Conservation (phyloP, 2,329 filamentous ascomycete species). For the Cladosporium sp. region DNA sequence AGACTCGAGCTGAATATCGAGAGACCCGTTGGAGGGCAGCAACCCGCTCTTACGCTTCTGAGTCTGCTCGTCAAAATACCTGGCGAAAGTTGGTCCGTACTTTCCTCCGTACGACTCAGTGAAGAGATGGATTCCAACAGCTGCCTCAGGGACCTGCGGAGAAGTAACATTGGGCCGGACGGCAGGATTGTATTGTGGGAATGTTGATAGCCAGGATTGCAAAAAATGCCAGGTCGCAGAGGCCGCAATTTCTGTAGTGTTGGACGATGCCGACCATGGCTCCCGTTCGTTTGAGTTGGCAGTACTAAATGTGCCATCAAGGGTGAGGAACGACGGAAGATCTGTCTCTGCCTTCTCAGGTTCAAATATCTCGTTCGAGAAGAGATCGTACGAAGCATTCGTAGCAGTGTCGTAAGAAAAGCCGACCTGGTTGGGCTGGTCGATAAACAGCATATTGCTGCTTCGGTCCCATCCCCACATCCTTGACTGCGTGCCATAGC, state of each 20-base stretch:
- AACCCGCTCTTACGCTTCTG: slow-evolving; percentile 54
- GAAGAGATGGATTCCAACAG: slow-evolving; percentile 56
- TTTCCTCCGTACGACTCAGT: slow-evolving; percentile 61
- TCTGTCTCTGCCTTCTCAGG: slow-evolving; percentile 37
- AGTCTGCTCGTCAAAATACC: slow-evolving; percentile 64
- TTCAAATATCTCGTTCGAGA: slow-evolving; percentile 45
- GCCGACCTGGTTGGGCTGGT: slow-evolving; percentile 69
- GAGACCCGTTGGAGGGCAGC: slow-evolving; percentile 52
- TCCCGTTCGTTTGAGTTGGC: slow-evolving; percentile 40
- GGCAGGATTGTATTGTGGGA: slow-evolving; percentile 46
- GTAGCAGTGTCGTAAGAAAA: slow-evolving; percentile 67
- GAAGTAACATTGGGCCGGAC: slow-evolving; percentile 57
- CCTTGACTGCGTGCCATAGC: slow-evolving; percentile 47
- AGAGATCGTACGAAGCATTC: slow-evolving; percentile 60
- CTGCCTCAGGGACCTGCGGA: slow-evolving; percentile 28
- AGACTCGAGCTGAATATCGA: slow-evolving; percentile 63
- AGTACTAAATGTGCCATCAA: slow-evolving; percentile 68
- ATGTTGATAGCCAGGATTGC: slow-evolving; percentile 57
- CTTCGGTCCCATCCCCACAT: slow-evolving; percentile 68
- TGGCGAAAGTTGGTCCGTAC: slow-evolving; percentile 67
- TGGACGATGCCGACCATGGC: slow-evolving; percentile 32
- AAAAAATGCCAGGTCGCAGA: slow-evolving; percentile 65
- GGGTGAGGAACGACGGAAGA: slow-evolving; percentile 42
- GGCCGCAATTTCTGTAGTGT: slow-evolving; percentile 41
- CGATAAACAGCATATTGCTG: slow-evolving; percentile 62